phyloP scores from a whole-genome alignment of 352 stramenopile genomes.

The Phytophthora uliginosa region DNA sequence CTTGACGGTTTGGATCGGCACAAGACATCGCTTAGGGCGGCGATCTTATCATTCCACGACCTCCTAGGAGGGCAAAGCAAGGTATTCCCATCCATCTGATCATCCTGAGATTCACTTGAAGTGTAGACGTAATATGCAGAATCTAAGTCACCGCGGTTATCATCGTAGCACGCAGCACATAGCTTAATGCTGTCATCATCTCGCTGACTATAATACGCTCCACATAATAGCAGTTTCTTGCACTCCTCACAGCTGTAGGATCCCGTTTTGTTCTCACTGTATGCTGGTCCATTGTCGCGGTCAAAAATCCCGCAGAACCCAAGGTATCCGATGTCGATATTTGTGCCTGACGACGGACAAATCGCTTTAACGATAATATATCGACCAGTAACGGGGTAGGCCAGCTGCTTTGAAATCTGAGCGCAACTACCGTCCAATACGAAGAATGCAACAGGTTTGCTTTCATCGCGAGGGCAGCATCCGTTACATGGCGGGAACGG shows the following conservation, averaged over 20 bases:
- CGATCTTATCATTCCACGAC: conserved; percentile 62
- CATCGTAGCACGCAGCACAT: conserved; percentile 83
- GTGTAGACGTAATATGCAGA: conserved; percentile 58
- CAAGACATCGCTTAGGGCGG: conserved; percentile 43
- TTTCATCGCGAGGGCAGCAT: conserved; percentile 66
- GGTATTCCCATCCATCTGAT: conserved; percentile 39
- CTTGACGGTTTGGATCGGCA: conserved; percentile 44
- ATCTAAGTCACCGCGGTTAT: conserved; percentile 71
- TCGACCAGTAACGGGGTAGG: conserved; percentile 69
- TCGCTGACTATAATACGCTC: conserved; percentile 70
- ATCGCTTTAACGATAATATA: conserved; percentile 88
- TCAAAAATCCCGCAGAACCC: conserved; percentile 86
- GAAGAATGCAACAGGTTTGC: conserved; percentile 78
- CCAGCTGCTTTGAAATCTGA: conserved; percentile 83
- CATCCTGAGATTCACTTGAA: conserved; percentile 44
- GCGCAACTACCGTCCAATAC: conserved; percentile 81
- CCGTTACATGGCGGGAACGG: conserved; percentile 69
- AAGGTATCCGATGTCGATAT: conserved; percentile 89
- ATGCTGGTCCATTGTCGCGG: conserved; percentile 85
- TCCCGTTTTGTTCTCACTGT: conserved; percentile 53
- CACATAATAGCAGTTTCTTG: conserved; percentile 44
- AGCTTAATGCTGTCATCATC: conserved; percentile 71
- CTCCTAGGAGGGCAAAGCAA: conserved; percentile 64
- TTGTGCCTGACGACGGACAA: conserved; percentile 67
- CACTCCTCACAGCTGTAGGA: conserved; percentile 79